Conservation (phyloP, 805 yeast genomes). For the Wickerhamiella australiensis region DNA sequence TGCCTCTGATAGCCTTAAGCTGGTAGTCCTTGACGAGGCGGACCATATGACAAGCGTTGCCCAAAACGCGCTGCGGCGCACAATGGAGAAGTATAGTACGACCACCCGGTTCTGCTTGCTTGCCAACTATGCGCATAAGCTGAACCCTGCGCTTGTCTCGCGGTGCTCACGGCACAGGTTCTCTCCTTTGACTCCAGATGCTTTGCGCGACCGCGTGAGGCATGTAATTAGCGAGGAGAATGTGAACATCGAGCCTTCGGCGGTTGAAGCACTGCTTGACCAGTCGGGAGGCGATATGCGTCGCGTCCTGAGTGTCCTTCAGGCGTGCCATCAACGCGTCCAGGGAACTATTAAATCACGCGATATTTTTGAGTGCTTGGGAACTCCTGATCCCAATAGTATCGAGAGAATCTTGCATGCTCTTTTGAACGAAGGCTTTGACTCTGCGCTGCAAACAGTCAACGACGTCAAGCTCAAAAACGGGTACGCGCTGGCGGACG, state of each 20-base stretch:
- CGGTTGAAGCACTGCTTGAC: conserved; percentile 52
- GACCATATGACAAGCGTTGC: conserved; percentile 97
- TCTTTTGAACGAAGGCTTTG: conserved; percentile 79
- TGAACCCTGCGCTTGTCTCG: conserved; percentile 87
- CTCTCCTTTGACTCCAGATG: conserved; percentile 58
- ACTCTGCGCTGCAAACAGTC: conserved; percentile 57
- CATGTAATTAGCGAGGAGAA: conserved; percentile 60
- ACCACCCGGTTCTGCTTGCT: conserved; percentile 91
- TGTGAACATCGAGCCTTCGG: conserved; percentile 45
- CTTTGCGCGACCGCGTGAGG: conserved; percentile 55
- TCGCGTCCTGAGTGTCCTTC: conserved; percentile 81
- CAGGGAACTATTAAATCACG: conserved; percentile 49
- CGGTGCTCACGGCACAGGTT: conserved; percentile 94
- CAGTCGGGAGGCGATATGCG: conserved; percentile 80
- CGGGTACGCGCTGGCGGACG: conserved; percentile 84
- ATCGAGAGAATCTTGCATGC: conserved; percentile 64
- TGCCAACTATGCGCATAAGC: conserved; percentile 90
- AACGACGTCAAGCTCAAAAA: conserved; percentile 51
- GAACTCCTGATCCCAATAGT: conserved; percentile 87
- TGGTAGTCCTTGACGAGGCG: conserved; percentile 90
- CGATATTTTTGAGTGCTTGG: conserved; percentile 86
- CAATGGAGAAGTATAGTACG: conserved; percentile 84
- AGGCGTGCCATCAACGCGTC: conserved; percentile 81
- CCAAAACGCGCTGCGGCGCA: conserved; percentile 86
- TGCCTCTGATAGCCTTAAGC: conserved; percentile 60